Base-by-base conservation (phyloP, 1,284 basidiomycete genomes). In the Austropuccinia psidii region DNA sequence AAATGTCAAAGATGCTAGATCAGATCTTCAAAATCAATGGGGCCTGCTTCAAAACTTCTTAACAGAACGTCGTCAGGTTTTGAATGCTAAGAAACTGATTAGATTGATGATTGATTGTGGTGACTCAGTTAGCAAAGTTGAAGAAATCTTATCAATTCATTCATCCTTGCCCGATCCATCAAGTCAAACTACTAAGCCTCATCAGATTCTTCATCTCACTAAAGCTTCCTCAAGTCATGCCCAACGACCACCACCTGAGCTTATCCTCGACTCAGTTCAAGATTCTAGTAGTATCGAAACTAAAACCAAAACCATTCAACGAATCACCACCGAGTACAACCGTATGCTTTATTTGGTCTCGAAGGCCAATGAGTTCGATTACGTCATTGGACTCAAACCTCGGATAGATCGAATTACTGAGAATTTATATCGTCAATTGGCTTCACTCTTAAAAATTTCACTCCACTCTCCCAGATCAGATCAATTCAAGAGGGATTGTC, bases 51-150 rank as follows among this genome's bases (percentile, higher is more conserved):
- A 72, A 41, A 37, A 41, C 35, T 27, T 72, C n/a, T 45, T 72
- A 37, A 39, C 61, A n/a, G 57, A 72, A 45, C 57, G 69, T 37
- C 43, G 69, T 27, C 61, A 72, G 45, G 47, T 72, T 27, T 41
- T 62, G 19, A 47, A 62, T 50, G 69, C 24, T n/a, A 72, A 72
- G n/a, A 72, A 72, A 17, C 58, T 72, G 24, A 45, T 72, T 8
- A 55, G 47, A 43, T 54, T 72, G 43, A 72, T 72, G 57, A 45
- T 72, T 37, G 69, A 72, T 50, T 72, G 57, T 62, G 54, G 55
- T 33, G 69, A 72, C 50, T 52, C 31, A 31, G 58, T 72, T 4
- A 43, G 45, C 8, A 72, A 72, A 35, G 69, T 72, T 19, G 69
- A 72, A 54, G 57, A 62, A 27, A 72, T 72, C 47, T 31, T 72